Percentiles rank a stretch among this genome's conserved stretches.
phyloP scores from a whole-genome alignment of 306 rosid species.

The Malus sylvestris region DNA sequence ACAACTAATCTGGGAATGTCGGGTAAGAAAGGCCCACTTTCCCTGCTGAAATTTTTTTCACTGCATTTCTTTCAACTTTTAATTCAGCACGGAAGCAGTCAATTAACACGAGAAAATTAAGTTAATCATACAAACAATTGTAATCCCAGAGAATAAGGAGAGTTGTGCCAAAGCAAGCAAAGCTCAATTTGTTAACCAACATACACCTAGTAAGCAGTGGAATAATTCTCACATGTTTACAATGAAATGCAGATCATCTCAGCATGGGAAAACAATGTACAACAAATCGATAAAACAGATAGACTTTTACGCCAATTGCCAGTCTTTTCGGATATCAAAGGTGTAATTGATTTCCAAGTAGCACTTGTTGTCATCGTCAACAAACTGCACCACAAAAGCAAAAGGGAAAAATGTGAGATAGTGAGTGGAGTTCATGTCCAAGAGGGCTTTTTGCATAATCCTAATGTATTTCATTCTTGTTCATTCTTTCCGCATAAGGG shows the following conservation, averaged over 20 bases:
- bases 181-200: constrained; percentile 36
- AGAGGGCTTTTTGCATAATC: no score
- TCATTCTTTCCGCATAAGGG: neutral
- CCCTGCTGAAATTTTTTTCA: no score
- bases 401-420: neutral
- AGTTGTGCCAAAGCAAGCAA: neutral
- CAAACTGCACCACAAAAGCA: constrained; percentile 38
- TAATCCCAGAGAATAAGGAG: neutral
- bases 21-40: no score
- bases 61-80: no score
- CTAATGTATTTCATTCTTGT: neutral
- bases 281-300: constrained; percentile 4
- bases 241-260: constrained; percentile 34
- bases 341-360: constrained; percentile 86
- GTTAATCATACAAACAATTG: neutral
- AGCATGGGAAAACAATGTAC: constrained; percentile 28
- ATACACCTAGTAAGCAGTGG: constrained; percentile 9
- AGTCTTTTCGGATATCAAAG: constrained; percentile 72
- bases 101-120: neutral
- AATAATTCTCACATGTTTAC: constrained; percentile 21
- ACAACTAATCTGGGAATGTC: no score
- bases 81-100: no score
- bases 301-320: constrained; percentile 37
- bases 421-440: neutral
- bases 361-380: constrained; percentile 87